A percentile compares a stretch with the other conserved stretches of the same genome.
phyloP scores from a whole-genome alignment of 768 basidiomycete genomes.

The Calocera viscosa region DNA sequence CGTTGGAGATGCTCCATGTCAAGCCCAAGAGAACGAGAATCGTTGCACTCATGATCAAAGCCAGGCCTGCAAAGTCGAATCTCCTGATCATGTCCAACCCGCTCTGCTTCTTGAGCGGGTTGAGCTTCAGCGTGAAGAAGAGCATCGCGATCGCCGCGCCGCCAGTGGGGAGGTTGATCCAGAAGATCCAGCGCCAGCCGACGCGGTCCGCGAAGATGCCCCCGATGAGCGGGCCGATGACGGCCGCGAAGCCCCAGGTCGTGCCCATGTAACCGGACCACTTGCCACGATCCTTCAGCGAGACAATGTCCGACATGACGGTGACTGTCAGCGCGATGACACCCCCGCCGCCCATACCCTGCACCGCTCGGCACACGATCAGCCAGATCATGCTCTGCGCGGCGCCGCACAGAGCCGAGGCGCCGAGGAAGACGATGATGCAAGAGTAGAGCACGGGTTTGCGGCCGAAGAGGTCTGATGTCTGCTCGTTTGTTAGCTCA shows the following conservation, averaged over 20 bases:
- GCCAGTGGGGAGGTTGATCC: slow-evolving; percentile 13
- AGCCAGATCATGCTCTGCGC: slow-evolving; percentile 21
- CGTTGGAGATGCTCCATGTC: slow-evolving; percentile 38
- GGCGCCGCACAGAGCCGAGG: slow-evolving; percentile 16
- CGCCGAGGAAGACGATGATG: slow-evolving; percentile 17
- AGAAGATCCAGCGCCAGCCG: slow-evolving; percentile 15
- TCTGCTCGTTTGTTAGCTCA: neutral
- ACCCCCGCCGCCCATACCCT: slow-evolving; percentile 19
- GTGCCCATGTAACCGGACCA: slow-evolving; percentile 12
- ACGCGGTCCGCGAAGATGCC: slow-evolving; percentile 11
- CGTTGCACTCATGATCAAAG: slow-evolving; percentile 49
- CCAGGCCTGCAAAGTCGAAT: slow-evolving; percentile 61
- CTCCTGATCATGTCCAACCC: slow-evolving; percentile 46
- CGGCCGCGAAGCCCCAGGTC: slow-evolving; percentile 9
- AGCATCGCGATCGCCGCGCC: slow-evolving; percentile 8
- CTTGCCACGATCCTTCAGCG: slow-evolving; percentile 62
- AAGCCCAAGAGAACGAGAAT: slow-evolving; percentile 60
- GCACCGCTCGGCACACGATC: slow-evolving; percentile 16
- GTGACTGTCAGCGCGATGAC: slow-evolving; percentile 30
- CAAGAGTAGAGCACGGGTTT: slow-evolving; percentile 14
- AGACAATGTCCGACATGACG: slow-evolving; percentile 71
- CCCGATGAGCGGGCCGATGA: slow-evolving; percentile 11
- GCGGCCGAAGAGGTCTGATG: slow-evolving; percentile 13
- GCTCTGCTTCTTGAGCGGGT: slow-evolving; percentile 51
- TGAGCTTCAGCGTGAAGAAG: slow-evolving; percentile 31